A percentile compares a stretch with the other conserved stretches of the same genome.
Conservation (phyloP, 352 stramenopile genomes). For the Phytophthora sansomeana region DNA sequence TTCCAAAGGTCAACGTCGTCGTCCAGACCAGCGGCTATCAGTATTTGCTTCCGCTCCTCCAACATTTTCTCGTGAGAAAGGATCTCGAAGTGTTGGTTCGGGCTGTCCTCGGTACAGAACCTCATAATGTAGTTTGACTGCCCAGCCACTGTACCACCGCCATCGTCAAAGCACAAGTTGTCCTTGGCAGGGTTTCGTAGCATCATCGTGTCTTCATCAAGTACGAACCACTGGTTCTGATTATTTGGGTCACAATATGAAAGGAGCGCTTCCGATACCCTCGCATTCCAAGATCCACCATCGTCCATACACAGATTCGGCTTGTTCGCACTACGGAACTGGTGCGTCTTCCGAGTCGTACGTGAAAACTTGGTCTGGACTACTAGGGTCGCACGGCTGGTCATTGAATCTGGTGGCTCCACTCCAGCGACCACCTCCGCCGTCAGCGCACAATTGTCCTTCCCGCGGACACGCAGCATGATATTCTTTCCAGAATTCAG, state of each 20-base stretch:
- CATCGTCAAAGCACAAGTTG: slow-evolving; percentile 49
- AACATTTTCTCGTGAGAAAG: slow-evolving; percentile 22
- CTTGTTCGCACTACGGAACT: slow-evolving; percentile 19
- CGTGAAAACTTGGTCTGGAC: slow-evolving; percentile 29
- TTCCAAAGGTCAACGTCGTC: slow-evolving; percentile 19
- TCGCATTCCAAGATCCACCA: slow-evolving; percentile 18
- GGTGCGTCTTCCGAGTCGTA: slow-evolving; percentile 14
- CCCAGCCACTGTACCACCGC: slow-evolving; percentile 12
- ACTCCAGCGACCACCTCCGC: slow-evolving; percentile 34
- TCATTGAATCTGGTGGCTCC: slow-evolving; percentile 28
- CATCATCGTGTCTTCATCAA: slow-evolving; percentile 36
- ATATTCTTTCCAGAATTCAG: slow-evolving; percentile 23
- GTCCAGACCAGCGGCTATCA: slow-evolving; percentile 16
- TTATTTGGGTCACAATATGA: slow-evolving; percentile 36
- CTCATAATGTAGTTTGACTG: slow-evolving; percentile 23
- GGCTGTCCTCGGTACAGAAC: slow-evolving; percentile 28
- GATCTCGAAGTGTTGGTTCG: slow-evolving; percentile 41
- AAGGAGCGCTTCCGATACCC: slow-evolving; percentile 13
- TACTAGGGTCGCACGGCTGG: slow-evolving; percentile 27
- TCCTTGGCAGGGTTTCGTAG: slow-evolving; percentile 39
- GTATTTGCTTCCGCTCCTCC: slow-evolving; percentile 15
- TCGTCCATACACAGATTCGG: slow-evolving; percentile 29
- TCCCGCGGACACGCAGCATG: slow-evolving; percentile 31
- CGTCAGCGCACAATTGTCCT: slow-evolving; percentile 43
- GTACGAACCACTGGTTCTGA: slow-evolving; percentile 41